Conservation (phyloP, 345 rosid genomes). For the Eutrema yunnanense region DNA sequence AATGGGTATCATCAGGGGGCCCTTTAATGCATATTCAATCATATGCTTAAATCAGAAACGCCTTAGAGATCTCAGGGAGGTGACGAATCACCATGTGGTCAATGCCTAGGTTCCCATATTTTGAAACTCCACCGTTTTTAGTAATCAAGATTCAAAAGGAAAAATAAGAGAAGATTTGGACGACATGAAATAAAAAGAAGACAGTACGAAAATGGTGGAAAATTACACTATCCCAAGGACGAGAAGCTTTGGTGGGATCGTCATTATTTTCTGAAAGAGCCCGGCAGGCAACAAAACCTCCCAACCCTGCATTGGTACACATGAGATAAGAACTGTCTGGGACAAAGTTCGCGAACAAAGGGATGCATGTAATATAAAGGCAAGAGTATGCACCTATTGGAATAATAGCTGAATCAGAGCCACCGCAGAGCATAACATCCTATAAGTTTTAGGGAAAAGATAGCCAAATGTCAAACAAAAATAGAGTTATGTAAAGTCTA, state of each 20-base stretch:
- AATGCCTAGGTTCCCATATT: background rate
- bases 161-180: background rate
- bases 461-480: background rate
- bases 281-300: constrained; percentile 94
- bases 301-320: constrained; percentile 57
- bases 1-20: background rate
- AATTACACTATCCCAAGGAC: constrained; percentile 92
- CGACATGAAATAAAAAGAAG: background rate
- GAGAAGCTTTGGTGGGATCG: constrained; percentile 91
- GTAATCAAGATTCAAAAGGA: background rate
- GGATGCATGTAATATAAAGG: constrained; percentile 1
- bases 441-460: constrained; percentile 26
- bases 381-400: constrained; percentile 62
- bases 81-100: background rate
- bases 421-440: constrained; percentile 97
- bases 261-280: constrained; percentile 85
- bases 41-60: background rate
- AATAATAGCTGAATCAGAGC: constrained; percentile 81
- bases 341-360: background rate
- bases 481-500: background rate
- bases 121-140: background rate
- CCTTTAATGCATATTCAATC: background rate
- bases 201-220: background rate
- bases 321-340: background rate
- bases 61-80: background rate